A percentile compares a stretch with the other conserved stretches of the same genome.
These are phyloP conservation scores for Proliferodiscus dingleyae DNA, from an alignment of 2,329 filamentous ascomycete genomes.

Conservation along the genomic window DNA sequence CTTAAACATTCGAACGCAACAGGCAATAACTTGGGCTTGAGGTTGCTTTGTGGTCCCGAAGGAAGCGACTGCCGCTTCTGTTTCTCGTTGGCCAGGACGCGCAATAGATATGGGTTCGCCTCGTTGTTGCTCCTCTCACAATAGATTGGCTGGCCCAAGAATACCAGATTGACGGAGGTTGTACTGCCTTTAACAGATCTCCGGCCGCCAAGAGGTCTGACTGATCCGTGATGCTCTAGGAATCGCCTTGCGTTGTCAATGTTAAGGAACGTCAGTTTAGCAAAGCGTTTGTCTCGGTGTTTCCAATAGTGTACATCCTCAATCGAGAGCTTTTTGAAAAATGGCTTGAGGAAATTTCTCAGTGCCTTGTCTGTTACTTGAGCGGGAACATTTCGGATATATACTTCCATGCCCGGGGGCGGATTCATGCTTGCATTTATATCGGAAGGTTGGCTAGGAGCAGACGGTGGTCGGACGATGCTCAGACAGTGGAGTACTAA, in stretches of 20 bases:
- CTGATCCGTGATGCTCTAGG: conserved; percentile 31
- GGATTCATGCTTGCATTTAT: no score
- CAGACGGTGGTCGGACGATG: no score
- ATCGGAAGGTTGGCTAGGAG: no score
- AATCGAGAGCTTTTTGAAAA: conserved; percentile 32
- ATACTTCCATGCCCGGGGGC: conserved; percentile 3
- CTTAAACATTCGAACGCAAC: conserved; percentile 31
- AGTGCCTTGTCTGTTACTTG: conserved; percentile 6
- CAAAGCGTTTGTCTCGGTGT: conserved; percentile 35
- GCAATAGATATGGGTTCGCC: conserved; percentile 20
- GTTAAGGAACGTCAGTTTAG: conserved; percentile 42
- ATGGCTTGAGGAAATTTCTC: conserved; percentile 8
- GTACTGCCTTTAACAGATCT: not conserved
- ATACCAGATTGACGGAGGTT: conserved; percentile 6
- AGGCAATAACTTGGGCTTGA: conserved; percentile 14
- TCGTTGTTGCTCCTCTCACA: conserved; percentile 20
- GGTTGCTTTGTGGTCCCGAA: not conserved
- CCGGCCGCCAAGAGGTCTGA: conserved; percentile 18
- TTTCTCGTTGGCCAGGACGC: conserved; percentile 22
- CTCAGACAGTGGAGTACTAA: no score
- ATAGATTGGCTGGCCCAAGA: conserved; percentile 21
- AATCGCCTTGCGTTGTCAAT: conserved; percentile 38
- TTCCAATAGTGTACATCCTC: conserved; percentile 41
- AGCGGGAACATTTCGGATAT: conserved; percentile 4
- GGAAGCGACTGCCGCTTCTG: conserved; percentile 12